phyloP scores from a whole-genome alignment of 1,139 yeast genomes.

The Kurtzmaniella quercitrusa region DNA sequence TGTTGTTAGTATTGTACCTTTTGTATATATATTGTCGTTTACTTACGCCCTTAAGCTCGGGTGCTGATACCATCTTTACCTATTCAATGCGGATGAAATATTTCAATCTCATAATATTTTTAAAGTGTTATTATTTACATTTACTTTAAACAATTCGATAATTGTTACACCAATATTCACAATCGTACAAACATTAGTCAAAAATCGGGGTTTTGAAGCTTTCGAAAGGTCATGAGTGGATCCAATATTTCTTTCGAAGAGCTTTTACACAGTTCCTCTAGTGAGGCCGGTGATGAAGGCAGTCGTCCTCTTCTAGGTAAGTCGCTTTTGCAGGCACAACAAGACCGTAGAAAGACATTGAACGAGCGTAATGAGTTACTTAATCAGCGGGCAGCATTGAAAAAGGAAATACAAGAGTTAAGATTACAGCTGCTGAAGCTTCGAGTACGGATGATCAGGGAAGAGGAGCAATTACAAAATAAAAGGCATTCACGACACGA shows the following conservation, averaged over 20 bases:
- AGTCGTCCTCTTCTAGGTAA: background rate
- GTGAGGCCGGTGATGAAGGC: constrained; percentile 4
- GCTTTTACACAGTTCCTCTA: background rate
- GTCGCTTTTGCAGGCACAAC: background rate
- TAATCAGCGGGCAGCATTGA: constrained; percentile 16
- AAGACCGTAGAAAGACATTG: background rate
- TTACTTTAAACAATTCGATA: background rate
- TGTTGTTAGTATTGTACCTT: constrained; percentile 24
- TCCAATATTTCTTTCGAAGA: background rate
- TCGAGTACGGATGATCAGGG: constrained; percentile 11
- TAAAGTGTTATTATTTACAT: too few species aligned
- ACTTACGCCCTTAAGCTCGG: constrained; percentile 52
- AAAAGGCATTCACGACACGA: constrained; percentile 18
- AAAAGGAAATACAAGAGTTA: constrained; percentile 18
- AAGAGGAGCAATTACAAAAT: constrained; percentile 11
- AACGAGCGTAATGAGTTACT: constrained; percentile 18
- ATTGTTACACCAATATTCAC: too few species aligned
- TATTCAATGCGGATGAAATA: too few species aligned
- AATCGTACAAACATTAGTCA: too few species aligned
- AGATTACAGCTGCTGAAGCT: constrained; percentile 16
- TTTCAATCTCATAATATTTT: too few species aligned
- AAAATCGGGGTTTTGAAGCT: too few species aligned
- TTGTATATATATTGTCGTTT: background rate
- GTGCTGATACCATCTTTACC: constrained; percentile 53
- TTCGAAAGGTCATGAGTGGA: background rate